Base-by-base conservation (phyloP, 495 filamentous ascomycete species). In the Aspergillus mulundensis region DNA sequence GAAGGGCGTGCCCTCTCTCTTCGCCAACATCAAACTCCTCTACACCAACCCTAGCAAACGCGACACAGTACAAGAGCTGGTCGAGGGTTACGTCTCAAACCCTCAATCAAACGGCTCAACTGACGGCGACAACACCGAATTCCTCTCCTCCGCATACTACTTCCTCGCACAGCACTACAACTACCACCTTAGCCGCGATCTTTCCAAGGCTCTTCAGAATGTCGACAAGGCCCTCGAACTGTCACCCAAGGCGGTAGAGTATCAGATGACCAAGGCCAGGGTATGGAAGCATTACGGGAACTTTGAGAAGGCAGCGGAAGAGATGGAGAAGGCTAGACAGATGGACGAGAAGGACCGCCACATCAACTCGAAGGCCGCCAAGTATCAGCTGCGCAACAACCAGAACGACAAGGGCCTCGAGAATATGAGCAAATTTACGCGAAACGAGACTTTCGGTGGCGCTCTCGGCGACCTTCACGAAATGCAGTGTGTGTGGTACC, bases 401-500 rank as follows among this genome's bases (percentile, higher is more conserved):
- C 83, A 95, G 62, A 93, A 88, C 62, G 90, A 95, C 46, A 85
- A 83, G 62, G 93, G 84, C 0, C 73, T 97, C 25, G 80, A 86
- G 24, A 95, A 90, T 21, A 92, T 97, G 89, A 88, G 91, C 67
- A 83, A 96, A 50, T 99, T 99, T 73, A 99, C 94, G 0, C 81
- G 92, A 34, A 90, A 89, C 48, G 94, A 99, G 61, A 88, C 90
- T 5, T 81, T 85, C 12, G 92, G 91, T 14, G 95, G 94, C 1
- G 86, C 94, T 23, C 70, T 97, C 30, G 89, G 87, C 39, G 94
- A 99, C 70, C 83, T 99, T 16, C 84, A 91, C 52, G 94, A 99
- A 58, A 97, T 99, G 95, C 94, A 99, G 70, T 96, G 95, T 65
- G 85, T 96, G 57, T 99, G 94, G 94, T 99, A 86, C 69, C 70